Conservation (phyloP, 2,329 filamentous ascomycete genomes). For the Botryotinia narcissicola region DNA sequence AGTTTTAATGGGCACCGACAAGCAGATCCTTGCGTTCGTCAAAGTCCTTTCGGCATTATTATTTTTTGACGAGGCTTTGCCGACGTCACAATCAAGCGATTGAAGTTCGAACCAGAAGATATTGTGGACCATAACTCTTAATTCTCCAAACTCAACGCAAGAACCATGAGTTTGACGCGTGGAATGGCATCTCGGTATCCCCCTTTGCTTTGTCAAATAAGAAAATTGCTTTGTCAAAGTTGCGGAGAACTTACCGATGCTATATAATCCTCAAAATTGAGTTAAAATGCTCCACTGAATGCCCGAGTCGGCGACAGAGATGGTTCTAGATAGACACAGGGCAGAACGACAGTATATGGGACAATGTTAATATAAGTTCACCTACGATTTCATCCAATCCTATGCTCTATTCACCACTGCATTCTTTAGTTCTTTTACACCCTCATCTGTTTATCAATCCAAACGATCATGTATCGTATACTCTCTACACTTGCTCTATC, state of each 20-base stretch:
- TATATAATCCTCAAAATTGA: neutral
- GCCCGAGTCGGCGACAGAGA: too few relatives aligned
- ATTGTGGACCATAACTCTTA: neutral
- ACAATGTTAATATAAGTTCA: conserved; percentile 1
- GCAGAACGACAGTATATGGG: neutral
- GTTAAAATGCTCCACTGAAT: neutral
- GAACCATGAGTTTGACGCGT: neutral
- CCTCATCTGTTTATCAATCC: too few relatives aligned
- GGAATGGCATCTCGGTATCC: neutral
- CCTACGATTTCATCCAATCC: neutral
- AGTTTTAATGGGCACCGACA: neutral
- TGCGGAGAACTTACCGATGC: neutral
- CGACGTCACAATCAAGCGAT: neutral
- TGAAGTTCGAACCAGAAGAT: neutral
- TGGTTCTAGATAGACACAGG: neutral
- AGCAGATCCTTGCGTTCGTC: neutral
- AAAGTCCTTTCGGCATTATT: neutral
- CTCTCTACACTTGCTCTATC: conserved; percentile 2
- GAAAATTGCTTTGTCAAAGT: neutral
- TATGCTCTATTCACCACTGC: neutral
- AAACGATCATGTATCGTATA: neutral
- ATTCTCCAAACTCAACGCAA: neutral
- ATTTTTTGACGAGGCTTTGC: neutral
- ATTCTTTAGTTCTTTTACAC: neutral
- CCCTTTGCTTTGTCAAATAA: neutral